phyloP scores from a whole-genome alignment of 208 protist genomes.

The Trypanosoma theileri region DNA sequence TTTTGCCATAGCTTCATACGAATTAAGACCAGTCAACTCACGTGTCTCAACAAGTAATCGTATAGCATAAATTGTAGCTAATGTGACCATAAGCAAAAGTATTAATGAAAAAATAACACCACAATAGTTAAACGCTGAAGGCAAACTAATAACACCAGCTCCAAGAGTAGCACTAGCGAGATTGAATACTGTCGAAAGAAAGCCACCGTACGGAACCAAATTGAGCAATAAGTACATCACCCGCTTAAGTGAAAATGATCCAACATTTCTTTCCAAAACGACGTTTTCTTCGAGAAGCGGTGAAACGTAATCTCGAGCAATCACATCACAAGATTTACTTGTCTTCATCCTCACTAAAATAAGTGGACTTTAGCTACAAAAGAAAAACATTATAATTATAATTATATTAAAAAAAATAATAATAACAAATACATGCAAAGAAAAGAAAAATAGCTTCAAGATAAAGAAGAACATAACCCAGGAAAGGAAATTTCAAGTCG shows the following conservation, averaged over 20 bases:
- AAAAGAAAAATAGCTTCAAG: not conserved
- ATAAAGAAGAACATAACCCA: not conserved
- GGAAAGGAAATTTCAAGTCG: not conserved
- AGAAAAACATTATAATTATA: not conserved
- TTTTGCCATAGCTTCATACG: constrained; percentile 34
- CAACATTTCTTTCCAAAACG: not conserved
- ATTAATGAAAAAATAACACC: constrained; percentile 39
- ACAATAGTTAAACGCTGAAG: constrained; percentile 45
- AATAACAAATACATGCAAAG: not conserved
- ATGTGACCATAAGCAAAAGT: constrained; percentile 9
- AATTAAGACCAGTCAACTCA: constrained; percentile 4
- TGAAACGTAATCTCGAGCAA: not conserved
- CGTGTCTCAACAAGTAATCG: constrained; percentile 3
- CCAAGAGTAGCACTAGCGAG: constrained; percentile 65
- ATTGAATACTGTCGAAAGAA: constrained; percentile 58
- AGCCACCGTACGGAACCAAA: constrained; percentile 47
- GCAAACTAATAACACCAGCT: constrained; percentile 59
- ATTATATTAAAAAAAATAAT: not conserved
- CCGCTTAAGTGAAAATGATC: not conserved
- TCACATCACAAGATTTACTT: not conserved
- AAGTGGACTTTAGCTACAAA: not conserved
- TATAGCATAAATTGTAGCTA: constrained; percentile 5
- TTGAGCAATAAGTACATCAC: not conserved
- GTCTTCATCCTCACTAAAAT: not conserved
- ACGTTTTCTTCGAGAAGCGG: not conserved